Base-by-base conservation (phyloP, 2,329 filamentous ascomycete species). In the Fusarium robinianum region DNA sequence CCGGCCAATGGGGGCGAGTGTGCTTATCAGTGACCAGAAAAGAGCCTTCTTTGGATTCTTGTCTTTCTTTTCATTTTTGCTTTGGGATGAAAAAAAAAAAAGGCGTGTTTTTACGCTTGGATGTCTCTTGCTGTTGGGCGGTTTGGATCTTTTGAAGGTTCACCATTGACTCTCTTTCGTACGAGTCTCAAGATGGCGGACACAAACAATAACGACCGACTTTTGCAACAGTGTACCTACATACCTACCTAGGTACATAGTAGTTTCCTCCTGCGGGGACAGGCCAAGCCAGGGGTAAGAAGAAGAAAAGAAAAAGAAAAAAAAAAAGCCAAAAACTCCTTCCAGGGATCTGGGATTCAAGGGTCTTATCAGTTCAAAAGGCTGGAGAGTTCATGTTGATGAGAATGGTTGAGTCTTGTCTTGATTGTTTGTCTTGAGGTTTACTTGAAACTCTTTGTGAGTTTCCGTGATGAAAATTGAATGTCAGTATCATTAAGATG, bases 11-110 rank as follows among this genome's bases (percentile, higher is more conserved):
- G 47, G 39, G 29, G 45, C 37, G 41, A 41, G 46, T 49, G 46
- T 29, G 21, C 61, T 63, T 63, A 63, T 63, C 61, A 62, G 46
- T 33, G 30, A 21, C 30, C n/a, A 29, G 27, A 30, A 17, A 25
- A 43, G 40, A 41, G n/a, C 44, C 23, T 40, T 24, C 39, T 46
- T 51, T 46, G 45, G 21, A n/a, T 11, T 29, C 10, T 35, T 12
- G 32, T n/a, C 14, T 26, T 12, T 27, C 10, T 16, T 51, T 26
- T 43, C 27, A 37, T 53, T 53, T 46, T 25, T 51, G 47, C 47
- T 54, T 51, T 3, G 15, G 14, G 6, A 17, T 12, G 12, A 30
- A 24, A 26, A 16, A 6, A 17, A 15, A 12, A 30, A 24, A 26
- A 16, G 18, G 33, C 14, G 22, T 15, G 23, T 21, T 26, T 17